phyloP scores from a whole-genome alignment of 768 basidiomycete genomes.

The Pleurotus citrinopileatus region DNA sequence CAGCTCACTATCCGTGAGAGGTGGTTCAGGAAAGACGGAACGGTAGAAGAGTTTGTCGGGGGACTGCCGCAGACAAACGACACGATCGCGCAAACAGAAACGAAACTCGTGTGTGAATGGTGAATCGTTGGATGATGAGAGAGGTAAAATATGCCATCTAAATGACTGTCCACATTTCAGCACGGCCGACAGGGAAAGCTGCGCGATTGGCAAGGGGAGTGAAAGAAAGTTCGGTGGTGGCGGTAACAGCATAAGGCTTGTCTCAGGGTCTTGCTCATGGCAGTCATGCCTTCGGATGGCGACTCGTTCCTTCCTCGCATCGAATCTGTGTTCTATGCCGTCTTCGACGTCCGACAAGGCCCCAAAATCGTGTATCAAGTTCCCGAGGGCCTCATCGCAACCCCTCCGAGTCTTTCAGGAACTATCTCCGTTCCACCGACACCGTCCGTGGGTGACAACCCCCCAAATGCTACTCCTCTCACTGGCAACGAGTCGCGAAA shows the following conservation, averaged over 20 bases:
- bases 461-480: constrained; percentile 19
- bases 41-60: constrained; percentile 68
- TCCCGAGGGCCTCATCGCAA: constrained; percentile 83
- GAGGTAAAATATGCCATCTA: constrained; percentile 65
- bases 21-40: constrained; percentile 55
- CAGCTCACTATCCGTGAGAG: constrained; percentile 20
- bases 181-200: constrained; percentile 76
- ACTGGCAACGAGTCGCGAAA: constrained; percentile 36
- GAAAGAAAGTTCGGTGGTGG: constrained; percentile 46
- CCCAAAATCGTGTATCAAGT: constrained; percentile 93
- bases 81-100: constrained; percentile 76
- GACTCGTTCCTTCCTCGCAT: constrained; percentile 79
- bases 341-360: constrained; percentile 83
- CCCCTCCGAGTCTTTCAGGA: constrained; percentile 23
- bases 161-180: constrained; percentile 85
- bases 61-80: constrained; percentile 80
- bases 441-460: constrained; percentile 32
- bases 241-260: background rate
- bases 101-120: constrained; percentile 64
- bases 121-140: constrained; percentile 20
- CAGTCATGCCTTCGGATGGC: constrained; percentile 40
- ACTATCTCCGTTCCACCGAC: constrained; percentile 35
- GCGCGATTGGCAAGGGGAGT: constrained; percentile 58
- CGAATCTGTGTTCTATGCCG: constrained; percentile 90
- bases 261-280: background rate